Conservation (phyloP, 129 eudicot species). For the Cynara cardunculus region DNA sequence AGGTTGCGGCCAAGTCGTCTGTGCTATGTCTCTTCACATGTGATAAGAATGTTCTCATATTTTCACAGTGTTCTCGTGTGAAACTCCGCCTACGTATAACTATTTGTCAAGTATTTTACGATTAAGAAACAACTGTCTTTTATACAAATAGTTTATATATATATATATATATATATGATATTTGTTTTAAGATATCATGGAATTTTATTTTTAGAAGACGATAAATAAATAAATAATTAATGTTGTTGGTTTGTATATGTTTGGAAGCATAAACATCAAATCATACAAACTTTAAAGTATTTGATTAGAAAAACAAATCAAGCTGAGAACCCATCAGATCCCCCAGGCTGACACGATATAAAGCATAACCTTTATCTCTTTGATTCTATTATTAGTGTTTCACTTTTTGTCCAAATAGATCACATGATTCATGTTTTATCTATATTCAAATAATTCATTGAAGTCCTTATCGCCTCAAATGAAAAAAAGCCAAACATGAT, state of each 20-base stretch:
- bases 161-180: background rate
- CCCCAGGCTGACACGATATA: background rate
- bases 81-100: too few species aligned
- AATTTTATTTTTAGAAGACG: background rate
- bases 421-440: background rate
- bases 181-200: background rate
- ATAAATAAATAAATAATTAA: background rate
- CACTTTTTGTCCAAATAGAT: background rate
- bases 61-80: too few species aligned
- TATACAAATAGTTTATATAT: too few species aligned
- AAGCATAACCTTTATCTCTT: background rate
- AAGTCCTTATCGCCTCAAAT: too few species aligned
- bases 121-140: too few species aligned
- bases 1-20: too few species aligned
- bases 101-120: too few species aligned
- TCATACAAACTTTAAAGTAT: background rate
- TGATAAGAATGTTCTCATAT: too few species aligned
- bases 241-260: background rate
- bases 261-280: background rate
- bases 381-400: background rate
- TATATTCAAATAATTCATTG: background rate
- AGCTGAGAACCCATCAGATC: background rate
- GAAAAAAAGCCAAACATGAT: too few species aligned
- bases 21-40: too few species aligned
- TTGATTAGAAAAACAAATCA: background rate